A percentile compares a stretch with the other conserved stretches of the same genome.
Evolutionary conservation across 169 alveolate species (phyloP).

Genomic region (Eimeria necatrix): DNA sequence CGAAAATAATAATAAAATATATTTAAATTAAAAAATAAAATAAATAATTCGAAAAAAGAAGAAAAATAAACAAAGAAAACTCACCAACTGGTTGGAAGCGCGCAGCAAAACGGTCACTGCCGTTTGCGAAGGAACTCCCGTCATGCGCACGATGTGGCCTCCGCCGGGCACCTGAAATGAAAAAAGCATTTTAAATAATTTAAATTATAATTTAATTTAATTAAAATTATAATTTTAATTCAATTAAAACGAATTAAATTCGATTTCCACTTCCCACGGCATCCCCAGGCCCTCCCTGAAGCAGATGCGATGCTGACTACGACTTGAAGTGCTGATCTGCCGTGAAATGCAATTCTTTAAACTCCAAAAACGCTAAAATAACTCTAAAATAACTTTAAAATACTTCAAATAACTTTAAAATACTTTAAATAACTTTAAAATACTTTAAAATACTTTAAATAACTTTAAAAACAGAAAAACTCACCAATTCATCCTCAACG

Average conservation of each 20-base stretch:
- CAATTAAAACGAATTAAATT: no score
- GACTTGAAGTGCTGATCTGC: no score
- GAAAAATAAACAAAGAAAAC: background rate
- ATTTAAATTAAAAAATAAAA: background rate
- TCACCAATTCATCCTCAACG: slow-evolving; percentile 84
- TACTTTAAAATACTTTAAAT: background rate
- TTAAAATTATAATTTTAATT: no score
- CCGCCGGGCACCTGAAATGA: slow-evolving; percentile 60
- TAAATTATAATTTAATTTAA: no score
- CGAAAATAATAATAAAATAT: no score
- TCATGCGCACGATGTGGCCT: slow-evolving; percentile 74
- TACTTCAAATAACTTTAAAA: slow-evolving; percentile 82
- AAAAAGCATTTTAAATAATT: no score
- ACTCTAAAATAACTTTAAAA: no score
- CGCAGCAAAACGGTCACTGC: slow-evolving; percentile 97
- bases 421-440: no score
- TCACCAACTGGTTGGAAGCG: slow-evolving; percentile 95
- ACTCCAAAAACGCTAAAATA: no score
- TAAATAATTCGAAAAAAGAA: background rate
- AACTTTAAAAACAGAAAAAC: slow-evolving; percentile 82
- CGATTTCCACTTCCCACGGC: background rate
- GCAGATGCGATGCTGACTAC: no score
- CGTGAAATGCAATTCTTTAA: no score
- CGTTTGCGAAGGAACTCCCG: slow-evolving; percentile 74
- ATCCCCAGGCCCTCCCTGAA: background rate